Base-by-base conservation (phyloP, 306 rosid species). In the barrel medic (Medicago truncatula) region DNA sequence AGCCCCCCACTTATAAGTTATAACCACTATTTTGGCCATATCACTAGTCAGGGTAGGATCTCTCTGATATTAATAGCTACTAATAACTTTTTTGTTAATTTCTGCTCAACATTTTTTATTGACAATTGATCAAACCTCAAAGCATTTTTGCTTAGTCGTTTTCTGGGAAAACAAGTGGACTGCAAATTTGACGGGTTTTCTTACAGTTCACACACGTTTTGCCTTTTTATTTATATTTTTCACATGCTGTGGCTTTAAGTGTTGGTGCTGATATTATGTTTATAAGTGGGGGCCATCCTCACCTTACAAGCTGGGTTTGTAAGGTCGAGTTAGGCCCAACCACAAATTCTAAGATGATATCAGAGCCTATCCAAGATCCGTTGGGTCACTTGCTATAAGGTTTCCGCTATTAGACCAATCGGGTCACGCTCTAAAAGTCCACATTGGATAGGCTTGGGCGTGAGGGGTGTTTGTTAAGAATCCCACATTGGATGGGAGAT, bases 81-180 rank as follows among this genome's bases (percentile, higher is more conserved):
- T 59, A 43, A 43, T 9, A 60, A 14, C 52, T 17, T 40, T 40
- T 17, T 40, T 66, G 15, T 13, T 65, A 63, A 36, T 75, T 64
- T 50, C 53, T 75, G 16, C 50, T 46, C 23, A 38, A 57, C 38
- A 58, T 21, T 4, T 58, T 15, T 1, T 58, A 0, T 0, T 21
- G 7, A 58, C 64, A 58, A 25, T 58, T 58, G 36, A 15, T 58
- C 38, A 58, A 21, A 58, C 61, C 28, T 18, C 28, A 3, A 8
- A 9, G 43, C n/a, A 28, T 72, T 71, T 73, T 9, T 50, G 14
- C 34, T 13, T 15, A 16, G 49, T 72, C 53, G 15, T 80, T 67
- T 74, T 74, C 50, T n/a, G 38, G 36, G 23, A 46, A 65, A 73
- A 9, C 43, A 10, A 25, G 47, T 67, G 71, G 65, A 40, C 57